Evolutionary conservation across 2,329 filamentous ascomycete genomes (phyloP).

Genomic region (Beauveria rudraprayagi): DNA sequence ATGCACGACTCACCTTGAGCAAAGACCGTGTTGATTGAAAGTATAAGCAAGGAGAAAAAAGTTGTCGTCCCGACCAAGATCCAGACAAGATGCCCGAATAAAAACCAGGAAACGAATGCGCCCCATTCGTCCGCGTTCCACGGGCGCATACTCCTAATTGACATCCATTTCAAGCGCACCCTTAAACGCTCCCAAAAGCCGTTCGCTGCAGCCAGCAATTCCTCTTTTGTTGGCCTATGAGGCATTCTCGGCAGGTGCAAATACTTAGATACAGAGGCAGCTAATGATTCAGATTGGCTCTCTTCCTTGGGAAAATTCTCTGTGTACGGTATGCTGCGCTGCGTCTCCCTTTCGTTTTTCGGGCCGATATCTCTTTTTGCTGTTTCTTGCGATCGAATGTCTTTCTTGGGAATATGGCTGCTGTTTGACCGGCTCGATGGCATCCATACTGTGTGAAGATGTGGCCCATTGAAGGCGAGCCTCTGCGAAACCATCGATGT

Average conservation of each 20-base stretch:
- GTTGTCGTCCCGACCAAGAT: slow-evolving; percentile 94
- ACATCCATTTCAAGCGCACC: slow-evolving; percentile 95
- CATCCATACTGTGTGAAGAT: not conserved
- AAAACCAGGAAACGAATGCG: slow-evolving; percentile 87
- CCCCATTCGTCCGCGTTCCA: slow-evolving; percentile 97
- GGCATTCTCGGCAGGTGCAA: slow-evolving; percentile 58
- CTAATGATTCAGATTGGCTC: slow-evolving; percentile 33
- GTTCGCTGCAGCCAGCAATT: slow-evolving; percentile 81
- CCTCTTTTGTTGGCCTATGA: slow-evolving; percentile 89
- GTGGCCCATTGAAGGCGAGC: not conserved
- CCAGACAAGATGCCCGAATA: slow-evolving; percentile 90
- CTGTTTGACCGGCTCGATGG: not conserved
- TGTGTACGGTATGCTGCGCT: not conserved
- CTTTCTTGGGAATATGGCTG: not conserved
- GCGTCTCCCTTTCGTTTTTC: not conserved
- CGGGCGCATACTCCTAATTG: slow-evolving; percentile 84
- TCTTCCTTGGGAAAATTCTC: slow-evolving; percentile 10
- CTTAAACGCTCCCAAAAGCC: slow-evolving; percentile 87
- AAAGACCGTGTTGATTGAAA: slow-evolving; percentile 91
- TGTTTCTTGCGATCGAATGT: not conserved
- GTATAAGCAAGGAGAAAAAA: slow-evolving; percentile 86
- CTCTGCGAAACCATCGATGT: not conserved
- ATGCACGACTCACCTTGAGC: slow-evolving; percentile 64
- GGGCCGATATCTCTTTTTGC: not conserved
- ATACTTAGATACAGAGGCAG: slow-evolving; percentile 50